These are phyloP conservation scores for Biscutella auriculata DNA, from an alignment of 441 rosid species.

Conservation along the genomic window DNA sequence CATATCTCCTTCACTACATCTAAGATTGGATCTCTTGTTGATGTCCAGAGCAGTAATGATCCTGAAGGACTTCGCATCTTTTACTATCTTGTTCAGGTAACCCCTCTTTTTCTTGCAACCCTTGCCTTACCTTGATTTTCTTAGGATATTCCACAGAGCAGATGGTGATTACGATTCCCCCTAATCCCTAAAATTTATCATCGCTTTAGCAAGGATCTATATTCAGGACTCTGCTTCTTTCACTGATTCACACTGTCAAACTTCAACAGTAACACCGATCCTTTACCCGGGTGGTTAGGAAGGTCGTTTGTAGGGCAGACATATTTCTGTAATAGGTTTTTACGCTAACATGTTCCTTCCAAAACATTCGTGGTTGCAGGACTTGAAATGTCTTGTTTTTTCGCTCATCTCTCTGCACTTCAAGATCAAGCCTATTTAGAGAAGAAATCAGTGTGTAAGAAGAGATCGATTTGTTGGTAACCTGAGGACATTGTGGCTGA, in stretches of 20 bases:
- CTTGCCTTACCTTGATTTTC: background rate
- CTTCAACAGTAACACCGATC: background rate
- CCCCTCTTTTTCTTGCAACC: background rate
- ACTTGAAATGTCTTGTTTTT: slow-evolving; percentile 90
- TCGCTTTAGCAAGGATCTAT: background rate
- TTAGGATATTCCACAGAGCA: background rate
- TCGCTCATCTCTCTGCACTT: slow-evolving; percentile 92
- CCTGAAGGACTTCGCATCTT: slow-evolving; percentile 92
- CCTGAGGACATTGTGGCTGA: background rate
- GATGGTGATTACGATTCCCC: background rate
- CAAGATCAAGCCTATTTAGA: slow-evolving; percentile 89
- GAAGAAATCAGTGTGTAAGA: background rate
- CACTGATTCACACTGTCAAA: background rate
- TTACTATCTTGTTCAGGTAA: slow-evolving; percentile 93
- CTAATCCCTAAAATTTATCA: background rate
- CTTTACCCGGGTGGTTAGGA: background rate
- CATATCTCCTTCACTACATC: slow-evolving; percentile 91
- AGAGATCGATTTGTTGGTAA: background rate
- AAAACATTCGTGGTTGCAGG: slow-evolving; percentile 45
- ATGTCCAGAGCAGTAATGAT: slow-evolving; percentile 80
- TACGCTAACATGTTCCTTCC: background rate
- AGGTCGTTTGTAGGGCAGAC: background rate
- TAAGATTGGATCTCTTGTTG: slow-evolving; percentile 92
- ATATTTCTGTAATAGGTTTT: background rate
- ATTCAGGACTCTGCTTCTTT: background rate